Evolutionary conservation across 495 filamentous ascomycete genomes (phyloP).

Genomic region (Aspergillus incahuasiensis): DNA sequence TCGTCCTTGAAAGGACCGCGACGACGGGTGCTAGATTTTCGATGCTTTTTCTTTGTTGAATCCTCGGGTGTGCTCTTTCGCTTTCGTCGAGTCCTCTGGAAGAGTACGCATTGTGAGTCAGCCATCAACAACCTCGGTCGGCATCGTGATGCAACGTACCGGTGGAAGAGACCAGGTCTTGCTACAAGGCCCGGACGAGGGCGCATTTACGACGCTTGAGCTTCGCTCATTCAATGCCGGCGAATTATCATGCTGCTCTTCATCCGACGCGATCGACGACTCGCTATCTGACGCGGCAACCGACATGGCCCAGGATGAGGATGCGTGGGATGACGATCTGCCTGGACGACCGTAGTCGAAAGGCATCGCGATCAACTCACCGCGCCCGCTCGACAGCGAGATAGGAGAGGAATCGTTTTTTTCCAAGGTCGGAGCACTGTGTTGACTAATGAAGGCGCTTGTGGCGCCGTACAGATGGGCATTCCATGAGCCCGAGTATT

Average conservation of each 20-base stretch:
- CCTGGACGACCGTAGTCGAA: conserved; percentile 2
- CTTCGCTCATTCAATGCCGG: not conserved
- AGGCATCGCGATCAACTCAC: conserved; percentile 1
- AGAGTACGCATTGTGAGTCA: not conserved
- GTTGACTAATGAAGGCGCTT: conserved; percentile 2
- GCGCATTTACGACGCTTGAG: not conserved
- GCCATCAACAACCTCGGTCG: not conserved
- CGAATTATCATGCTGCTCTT: conserved; percentile 2
- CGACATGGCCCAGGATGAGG: conserved; percentile 5
- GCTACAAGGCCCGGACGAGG: conserved; percentile 7
- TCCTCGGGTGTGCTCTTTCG: conserved; percentile 1
- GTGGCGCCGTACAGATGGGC: conserved; percentile 3
- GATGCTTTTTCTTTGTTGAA: conserved; percentile 1
- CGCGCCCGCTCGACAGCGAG: not conserved
- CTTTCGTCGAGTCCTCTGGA: conserved; percentile 10
- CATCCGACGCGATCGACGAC: conserved; percentile 9
- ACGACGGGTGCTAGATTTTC: conserved; percentile 4
- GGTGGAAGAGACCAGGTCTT: conserved; percentile 12
- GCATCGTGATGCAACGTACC: not conserved
- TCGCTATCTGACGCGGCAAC: conserved; percentile 5
- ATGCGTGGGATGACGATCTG: conserved; percentile 7
- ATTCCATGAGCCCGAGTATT: conserved; percentile 4
- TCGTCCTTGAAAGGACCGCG: conserved; percentile 15
- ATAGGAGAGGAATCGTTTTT: not conserved
- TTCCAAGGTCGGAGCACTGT: not conserved